phyloP scores from a whole-genome alignment of 805 yeast genomes.

The Kodamaea leandrae region DNA sequence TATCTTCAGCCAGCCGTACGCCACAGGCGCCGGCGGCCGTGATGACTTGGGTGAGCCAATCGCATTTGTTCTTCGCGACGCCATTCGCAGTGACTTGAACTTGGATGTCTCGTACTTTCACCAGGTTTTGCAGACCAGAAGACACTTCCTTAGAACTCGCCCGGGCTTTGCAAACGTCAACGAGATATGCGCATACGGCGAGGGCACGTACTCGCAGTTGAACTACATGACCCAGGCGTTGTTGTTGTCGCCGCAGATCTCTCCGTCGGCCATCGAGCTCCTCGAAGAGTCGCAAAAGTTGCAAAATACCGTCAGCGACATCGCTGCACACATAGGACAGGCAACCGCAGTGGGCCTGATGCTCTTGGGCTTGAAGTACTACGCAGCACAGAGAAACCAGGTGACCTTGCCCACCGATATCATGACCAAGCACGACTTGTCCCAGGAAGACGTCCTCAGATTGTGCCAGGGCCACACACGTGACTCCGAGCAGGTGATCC shows the following conservation, averaged over 20 bases:
- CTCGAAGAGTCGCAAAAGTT: slow-evolving; percentile 45
- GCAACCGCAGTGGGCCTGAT: slow-evolving; percentile 68
- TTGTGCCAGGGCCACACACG: slow-evolving; percentile 42
- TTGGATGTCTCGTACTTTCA: slow-evolving; percentile 55
- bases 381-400: slow-evolving; percentile 48
- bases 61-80: slow-evolving; percentile 54
- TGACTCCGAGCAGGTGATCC: slow-evolving; percentile 25
- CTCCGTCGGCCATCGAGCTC: slow-evolving; percentile 53
- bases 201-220: slow-evolving; percentile 73
- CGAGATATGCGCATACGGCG: slow-evolving; percentile 72
- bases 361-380: slow-evolving; percentile 58
- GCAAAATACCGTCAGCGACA: slow-evolving; percentile 50
- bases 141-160: slow-evolving; percentile 48
- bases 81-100: slow-evolving; percentile 47
- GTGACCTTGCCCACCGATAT: slow-evolving; percentile 63
- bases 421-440: slow-evolving; percentile 49
- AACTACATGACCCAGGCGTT: slow-evolving; percentile 64
- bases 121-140: slow-evolving; percentile 58
- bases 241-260: slow-evolving; percentile 52
- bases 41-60: slow-evolving; percentile 57
- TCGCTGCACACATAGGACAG: slow-evolving; percentile 80
- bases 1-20: slow-evolving; percentile 35
- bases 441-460: slow-evolving; percentile 64
- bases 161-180: slow-evolving; percentile 46
- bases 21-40: slow-evolving; percentile 23